These are phyloP conservation scores for Colletotrichum lentis DNA, from an alignment of 2,329 filamentous ascomycete genomes.

Conservation along the genomic window DNA sequence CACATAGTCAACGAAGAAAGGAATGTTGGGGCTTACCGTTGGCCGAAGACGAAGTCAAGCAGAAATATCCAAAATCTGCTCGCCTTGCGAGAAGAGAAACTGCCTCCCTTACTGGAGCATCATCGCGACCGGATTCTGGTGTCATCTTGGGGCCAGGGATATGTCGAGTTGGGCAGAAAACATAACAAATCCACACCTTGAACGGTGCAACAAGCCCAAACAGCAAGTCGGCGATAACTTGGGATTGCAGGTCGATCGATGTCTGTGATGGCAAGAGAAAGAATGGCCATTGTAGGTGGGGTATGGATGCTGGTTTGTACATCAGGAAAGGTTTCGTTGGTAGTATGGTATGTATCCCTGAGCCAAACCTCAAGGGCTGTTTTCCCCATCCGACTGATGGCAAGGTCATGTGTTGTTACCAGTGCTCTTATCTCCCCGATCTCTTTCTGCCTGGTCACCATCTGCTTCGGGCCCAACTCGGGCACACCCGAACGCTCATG, in stretches of 20 bases:
- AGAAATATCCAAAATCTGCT: not conserved
- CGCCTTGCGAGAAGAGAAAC: not conserved
- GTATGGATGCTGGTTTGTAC: not conserved
- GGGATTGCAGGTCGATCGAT: not conserved
- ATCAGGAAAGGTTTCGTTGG: not conserved
- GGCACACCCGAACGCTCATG: slow-evolving; percentile 10
- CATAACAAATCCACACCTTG: slow-evolving; percentile 6
- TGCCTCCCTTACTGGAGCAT: not conserved
- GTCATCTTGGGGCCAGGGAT: slow-evolving; percentile 27
- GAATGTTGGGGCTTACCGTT: not conserved
- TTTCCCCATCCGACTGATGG: not conserved
- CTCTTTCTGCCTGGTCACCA: not conserved
- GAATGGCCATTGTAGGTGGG: not conserved
- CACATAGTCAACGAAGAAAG: too few species aligned
- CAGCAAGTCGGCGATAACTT: not conserved
- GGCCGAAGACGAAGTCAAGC: not conserved
- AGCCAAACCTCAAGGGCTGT: slow-evolving; percentile 18
- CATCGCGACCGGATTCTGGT: not conserved
- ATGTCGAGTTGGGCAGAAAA: slow-evolving; percentile 14
- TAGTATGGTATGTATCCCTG: not conserved
- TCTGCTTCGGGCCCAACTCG: not conserved
- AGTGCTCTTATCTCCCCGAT: not conserved
- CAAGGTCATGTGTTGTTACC: slow-evolving; percentile 2
- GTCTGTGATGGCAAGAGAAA: not conserved
- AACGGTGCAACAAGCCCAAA: not conserved